phyloP scores from a whole-genome alignment of 2,329 filamentous ascomycete species.

The Trichophyton mentagrophytes region DNA sequence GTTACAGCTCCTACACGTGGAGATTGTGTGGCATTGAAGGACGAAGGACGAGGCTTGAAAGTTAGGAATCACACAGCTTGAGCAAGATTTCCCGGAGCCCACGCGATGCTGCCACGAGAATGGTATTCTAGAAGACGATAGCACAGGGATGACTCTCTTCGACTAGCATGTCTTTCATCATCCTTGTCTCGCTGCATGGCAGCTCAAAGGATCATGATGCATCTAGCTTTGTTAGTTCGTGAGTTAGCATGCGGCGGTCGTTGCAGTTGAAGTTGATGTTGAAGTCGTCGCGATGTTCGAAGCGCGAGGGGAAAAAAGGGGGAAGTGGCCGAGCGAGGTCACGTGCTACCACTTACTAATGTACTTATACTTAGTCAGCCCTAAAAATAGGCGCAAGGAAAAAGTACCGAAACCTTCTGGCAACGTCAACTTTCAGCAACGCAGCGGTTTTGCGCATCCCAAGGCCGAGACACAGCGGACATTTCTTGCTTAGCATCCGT shows the following conservation, averaged over 20 bases:
- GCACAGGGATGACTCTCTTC: not conserved
- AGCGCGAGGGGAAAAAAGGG: too few species aligned
- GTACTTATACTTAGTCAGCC: not conserved
- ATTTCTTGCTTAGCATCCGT: conserved; percentile 1
- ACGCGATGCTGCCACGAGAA: not conserved
- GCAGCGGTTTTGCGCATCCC: not conserved
- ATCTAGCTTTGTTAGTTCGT: too few species aligned
- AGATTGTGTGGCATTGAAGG: not conserved
- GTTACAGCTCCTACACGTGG: conserved; percentile 1
- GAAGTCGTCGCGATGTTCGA: too few species aligned
- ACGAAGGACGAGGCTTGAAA: not conserved
- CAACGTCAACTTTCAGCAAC: not conserved
- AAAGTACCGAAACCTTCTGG: not conserved
- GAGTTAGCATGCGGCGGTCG: not conserved
- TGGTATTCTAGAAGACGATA: not conserved
- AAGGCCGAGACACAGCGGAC: not conserved
- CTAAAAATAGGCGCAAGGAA: not conserved
- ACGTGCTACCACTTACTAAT: not conserved
- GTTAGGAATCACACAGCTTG: not conserved
- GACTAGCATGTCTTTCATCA: not conserved
- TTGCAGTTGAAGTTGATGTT: not conserved
- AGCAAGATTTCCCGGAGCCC: not conserved
- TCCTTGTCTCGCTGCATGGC: not conserved
- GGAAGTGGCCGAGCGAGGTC: not conserved
- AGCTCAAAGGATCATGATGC: not conserved